A percentile compares a stretch with the other conserved stretches of the same genome.
These are phyloP conservation scores for Hortiboletus flavorubellus DNA, from an alignment of 768 basidiomycete genomes.

Conservation along the genomic window DNA sequence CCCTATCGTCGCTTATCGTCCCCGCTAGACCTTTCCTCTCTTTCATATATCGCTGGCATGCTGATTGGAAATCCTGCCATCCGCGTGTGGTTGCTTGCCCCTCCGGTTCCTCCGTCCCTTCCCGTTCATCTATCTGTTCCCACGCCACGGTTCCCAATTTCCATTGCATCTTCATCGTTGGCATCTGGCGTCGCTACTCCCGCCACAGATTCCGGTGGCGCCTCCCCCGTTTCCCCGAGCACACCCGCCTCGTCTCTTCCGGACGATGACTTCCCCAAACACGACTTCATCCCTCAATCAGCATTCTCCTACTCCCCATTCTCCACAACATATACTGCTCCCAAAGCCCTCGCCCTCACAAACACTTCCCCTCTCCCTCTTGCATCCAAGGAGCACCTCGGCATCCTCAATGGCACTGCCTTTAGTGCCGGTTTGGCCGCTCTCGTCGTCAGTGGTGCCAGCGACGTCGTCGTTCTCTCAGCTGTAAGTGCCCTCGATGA, in stretches of 20 bases:
- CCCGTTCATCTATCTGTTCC: conserved; percentile 11
- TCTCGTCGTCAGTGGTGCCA: conserved; percentile 69
- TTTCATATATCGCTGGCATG: conserved; percentile 81
- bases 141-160: conserved; percentile 10
- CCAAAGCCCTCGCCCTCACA: conserved; percentile 56
- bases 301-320: conserved; percentile 1
- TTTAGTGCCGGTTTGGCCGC: conserved; percentile 79
- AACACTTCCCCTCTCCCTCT: conserved; percentile 63
- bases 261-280: conserved; percentile 21
- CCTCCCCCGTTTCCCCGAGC: conserved; percentile 44
- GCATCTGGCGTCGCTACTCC: conserved; percentile 21
- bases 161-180: not conserved
- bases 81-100: conserved; percentile 56
- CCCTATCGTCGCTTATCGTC: conserved; percentile 5
- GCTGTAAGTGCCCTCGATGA: conserved; percentile 16
- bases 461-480: conserved; percentile 61
- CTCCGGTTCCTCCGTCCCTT: conserved; percentile 2
- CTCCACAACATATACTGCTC: conserved; percentile 17
- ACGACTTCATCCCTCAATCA: not conserved
- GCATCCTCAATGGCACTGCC: conserved; percentile 81
- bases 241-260: conserved; percentile 27
- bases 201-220: conserved; percentile 33
- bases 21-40: conserved; percentile 61
- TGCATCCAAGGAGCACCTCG: conserved; percentile 74
- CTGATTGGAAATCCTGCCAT: conserved; percentile 80